Evolutionary conservation across 306 rosid genomes (phyloP), one percentile per base, ranked within the genome.

Genomic region (Pterocarpus santalinus): DNA sequence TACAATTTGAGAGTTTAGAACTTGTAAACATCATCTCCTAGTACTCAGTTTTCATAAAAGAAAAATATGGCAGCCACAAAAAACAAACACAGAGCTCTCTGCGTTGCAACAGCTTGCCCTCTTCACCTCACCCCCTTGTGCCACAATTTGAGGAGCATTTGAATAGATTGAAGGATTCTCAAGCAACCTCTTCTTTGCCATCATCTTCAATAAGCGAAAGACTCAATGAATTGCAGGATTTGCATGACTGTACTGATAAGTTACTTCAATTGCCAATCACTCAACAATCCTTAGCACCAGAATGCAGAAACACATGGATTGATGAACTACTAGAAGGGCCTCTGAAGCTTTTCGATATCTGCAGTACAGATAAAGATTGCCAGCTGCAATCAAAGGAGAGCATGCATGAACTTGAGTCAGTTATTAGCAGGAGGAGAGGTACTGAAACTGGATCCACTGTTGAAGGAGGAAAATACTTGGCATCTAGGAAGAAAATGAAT

Each of bases 391-490:
- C 28, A 22, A 22, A 22, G 28, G 28, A 22, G 28, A 22, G 28
- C 28, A 22, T 22, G 28, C 28, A 22, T 22, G 28, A 22, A 22
- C 28, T 22, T 22, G 28, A 22, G 28, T 22, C 28, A 22, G 28
- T 22, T 22, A 22, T 22, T 22, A 22, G 28, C 28, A 22, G 28
- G 28, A 34, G 65, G 53, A 22, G 7, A 13, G 35, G 70, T 65
- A 30, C 39, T 4, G 8, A 77, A 65, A 28, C 33, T 33, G 63
- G 34, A 16, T 36, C 68, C 36, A 43, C 58, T 55, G 5, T 69
- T 68, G 82, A 56, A 14, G 76, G 61, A 43, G 69, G 16, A 44
- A 79, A 41, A 17, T 58, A 79, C 76, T 44, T 79, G 76, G 52
- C 81, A 34, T 76, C 39, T 1, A 64, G 64, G 65, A 76, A 49